A percentile compares a stretch with the other conserved stretches of the same genome.
Conservation (phyloP, 352 stramenopile species). For the Globisporangium radiosum region DNA sequence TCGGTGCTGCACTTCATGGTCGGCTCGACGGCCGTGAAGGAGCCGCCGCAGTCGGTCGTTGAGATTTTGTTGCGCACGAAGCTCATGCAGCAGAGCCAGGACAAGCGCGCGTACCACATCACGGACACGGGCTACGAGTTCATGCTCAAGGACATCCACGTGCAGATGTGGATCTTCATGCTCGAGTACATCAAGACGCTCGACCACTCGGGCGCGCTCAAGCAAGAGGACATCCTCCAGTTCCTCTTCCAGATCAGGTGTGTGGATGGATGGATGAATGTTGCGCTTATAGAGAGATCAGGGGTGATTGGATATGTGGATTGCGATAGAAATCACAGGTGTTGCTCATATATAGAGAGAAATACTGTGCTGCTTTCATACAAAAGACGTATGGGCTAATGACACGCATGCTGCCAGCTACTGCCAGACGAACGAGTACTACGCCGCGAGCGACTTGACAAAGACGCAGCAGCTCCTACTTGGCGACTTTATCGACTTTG, state of each 20-base stretch:
- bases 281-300: not conserved
- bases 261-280: conserved; percentile 3
- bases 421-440: conserved; percentile 82
- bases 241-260: conserved; percentile 87
- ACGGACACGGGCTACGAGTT: conserved; percentile 89
- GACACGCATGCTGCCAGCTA: conserved; percentile 24
- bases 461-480: conserved; percentile 71
- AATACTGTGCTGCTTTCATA: too few relatives aligned
- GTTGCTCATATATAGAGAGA: too few relatives aligned
- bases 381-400: too few relatives aligned
- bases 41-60: conserved; percentile 56
- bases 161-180: conserved; percentile 91
- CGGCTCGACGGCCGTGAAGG: conserved; percentile 55
- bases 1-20: conserved; percentile 77
- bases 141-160: conserved; percentile 89
- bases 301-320: not conserved
- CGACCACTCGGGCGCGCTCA: conserved; percentile 59
- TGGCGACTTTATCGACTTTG: conserved; percentile 83
- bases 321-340: not conserved
- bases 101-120: conserved; percentile 71
- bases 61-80: conserved; percentile 69
- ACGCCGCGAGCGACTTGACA: conserved; percentile 73
- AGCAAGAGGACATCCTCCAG: conserved; percentile 83
- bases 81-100: conserved; percentile 53
- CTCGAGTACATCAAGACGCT: conserved; percentile 86